Base-by-base conservation (phyloP, 176 grass and related monocot genomes). In the Zea mays region DNA sequence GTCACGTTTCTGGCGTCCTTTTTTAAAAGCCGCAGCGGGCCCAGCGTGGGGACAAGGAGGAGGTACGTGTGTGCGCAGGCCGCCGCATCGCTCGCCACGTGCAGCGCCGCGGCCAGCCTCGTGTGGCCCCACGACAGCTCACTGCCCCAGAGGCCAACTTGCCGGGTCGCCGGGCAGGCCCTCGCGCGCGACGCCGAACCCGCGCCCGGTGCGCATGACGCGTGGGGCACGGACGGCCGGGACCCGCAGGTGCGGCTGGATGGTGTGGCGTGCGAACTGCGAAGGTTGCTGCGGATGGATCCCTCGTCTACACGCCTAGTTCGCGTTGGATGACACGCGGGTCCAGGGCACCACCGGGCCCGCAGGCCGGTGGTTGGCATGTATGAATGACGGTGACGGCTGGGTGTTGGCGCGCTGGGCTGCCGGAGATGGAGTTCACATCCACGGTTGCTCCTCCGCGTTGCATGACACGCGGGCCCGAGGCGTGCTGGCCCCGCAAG, bases 21-120 rank as follows among this genome's bases (percentile, higher is more conserved):
- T 78, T 21, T 27, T 27, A 27, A 83, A 83, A 54, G 59, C 59
- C 16, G 14, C 6, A 1, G 62, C 5, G 8, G 34, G 42, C 6
- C 43, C 56, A 27, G 0, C 41, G 41, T 19, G 12, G 3, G 12
- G 13, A 57, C 55, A 6, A 15, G 8, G 36, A 1, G 47, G 44
- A 17, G 45, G 12, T 74, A 88, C 75, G 80, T 83, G 85, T 75
- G 62, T 12, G 52, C 27, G 46, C 34, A 79, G 36, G 82, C 27
- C 55, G 90, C 73, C 87, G 90, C 90, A 78, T 76, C 86, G 61
- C 48, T 2, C 81, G 88, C 88, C 88, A 88, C 88, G 88, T 90
- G 48, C 67, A 51, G 16, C 36, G 0, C 19, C 43, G 2, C 5
- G 8, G 20, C 75, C 2, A 58, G 12, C 4, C 55, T 7, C 42